These are phyloP conservation scores for Kodamaea anthophila DNA, from an alignment of 1,139 yeast genomes.

Conservation along the genomic window DNA sequence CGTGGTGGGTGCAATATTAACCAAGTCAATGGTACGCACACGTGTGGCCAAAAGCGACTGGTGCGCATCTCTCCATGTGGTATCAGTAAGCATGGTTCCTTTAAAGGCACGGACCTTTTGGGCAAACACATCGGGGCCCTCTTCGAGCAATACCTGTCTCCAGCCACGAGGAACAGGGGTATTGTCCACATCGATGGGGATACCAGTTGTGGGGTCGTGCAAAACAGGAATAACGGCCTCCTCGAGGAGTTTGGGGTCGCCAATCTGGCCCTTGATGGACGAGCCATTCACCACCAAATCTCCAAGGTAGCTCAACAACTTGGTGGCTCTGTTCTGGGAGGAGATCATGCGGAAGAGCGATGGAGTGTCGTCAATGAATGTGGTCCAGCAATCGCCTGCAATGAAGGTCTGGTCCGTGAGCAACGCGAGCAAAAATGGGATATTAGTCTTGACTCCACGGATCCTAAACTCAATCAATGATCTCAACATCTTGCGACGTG, in stretches of 20 bases:
- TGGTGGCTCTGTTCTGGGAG: constrained; percentile 96
- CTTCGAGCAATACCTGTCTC: constrained; percentile 78
- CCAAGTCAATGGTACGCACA: constrained; percentile 87
- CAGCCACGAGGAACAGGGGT: constrained; percentile 71
- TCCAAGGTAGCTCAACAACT: constrained; percentile 80
- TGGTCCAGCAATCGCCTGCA: constrained; percentile 91
- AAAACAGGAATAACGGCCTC: constrained; percentile 73
- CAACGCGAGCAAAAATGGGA: constrained; percentile 90
- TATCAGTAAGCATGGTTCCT: constrained; percentile 92
- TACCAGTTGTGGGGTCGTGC: constrained; percentile 52
- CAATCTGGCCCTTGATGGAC: constrained; percentile 90
- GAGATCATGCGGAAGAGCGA: constrained; percentile 89
- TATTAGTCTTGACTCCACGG: constrained; percentile 97
- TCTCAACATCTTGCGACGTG: constrained; percentile 95
- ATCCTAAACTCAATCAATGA: constrained; percentile 95
- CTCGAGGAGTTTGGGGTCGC: constrained; percentile 72
- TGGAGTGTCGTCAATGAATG: constrained; percentile 97
- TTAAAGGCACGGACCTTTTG: constrained; percentile 74
- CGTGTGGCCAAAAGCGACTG: constrained; percentile 97
- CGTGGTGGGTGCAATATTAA: constrained; percentile 90
- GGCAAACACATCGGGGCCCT: constrained; percentile 89
- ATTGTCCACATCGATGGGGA: constrained; percentile 50
- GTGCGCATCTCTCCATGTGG: constrained; percentile 99
- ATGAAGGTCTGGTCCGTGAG: constrained; percentile 90
- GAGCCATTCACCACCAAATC: constrained; percentile 95